Evolutionary conservation across 192 early-diverging fungal species (phyloP).

Genomic region (Backusella circina): DNA sequence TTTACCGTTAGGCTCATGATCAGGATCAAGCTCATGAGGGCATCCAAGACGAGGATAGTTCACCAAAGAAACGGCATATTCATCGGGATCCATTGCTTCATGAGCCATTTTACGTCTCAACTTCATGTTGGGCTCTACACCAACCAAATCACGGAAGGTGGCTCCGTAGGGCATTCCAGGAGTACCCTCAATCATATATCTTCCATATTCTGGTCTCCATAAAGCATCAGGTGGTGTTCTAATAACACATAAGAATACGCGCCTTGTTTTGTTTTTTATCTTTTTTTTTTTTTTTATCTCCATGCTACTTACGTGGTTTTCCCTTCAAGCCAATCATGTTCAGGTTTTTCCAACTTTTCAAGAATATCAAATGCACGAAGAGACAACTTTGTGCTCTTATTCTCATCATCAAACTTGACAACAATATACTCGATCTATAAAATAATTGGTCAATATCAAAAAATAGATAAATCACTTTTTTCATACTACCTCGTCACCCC

Average conservation of each 20-base stretch:
- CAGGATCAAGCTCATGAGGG: constrained; percentile 66
- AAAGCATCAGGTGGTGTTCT: constrained; percentile 48
- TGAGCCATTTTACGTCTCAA: constrained; percentile 67
- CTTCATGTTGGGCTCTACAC: constrained; percentile 89
- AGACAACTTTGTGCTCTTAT: constrained; percentile 67
- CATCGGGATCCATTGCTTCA: constrained; percentile 60
- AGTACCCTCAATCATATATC: constrained; percentile 97
- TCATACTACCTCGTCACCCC: constrained; percentile 90
- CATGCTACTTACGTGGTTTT: constrained; percentile 21
- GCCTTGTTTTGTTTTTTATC: background rate
- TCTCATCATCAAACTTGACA: constrained; percentile 71
- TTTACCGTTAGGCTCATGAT: constrained; percentile 60
- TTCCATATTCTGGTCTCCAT: constrained; percentile 96
- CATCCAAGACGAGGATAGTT: constrained; percentile 91
- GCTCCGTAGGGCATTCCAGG: constrained; percentile 90
- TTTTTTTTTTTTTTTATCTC: background rate
- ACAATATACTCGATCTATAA: constrained; percentile 91
- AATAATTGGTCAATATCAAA: background rate
- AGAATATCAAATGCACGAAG: constrained; percentile 82
- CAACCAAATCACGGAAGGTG: constrained; percentile 71
- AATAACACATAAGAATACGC: constrained; percentile 10
- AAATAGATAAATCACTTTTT: background rate
- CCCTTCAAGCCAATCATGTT: constrained; percentile 53
- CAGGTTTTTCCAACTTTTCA: constrained; percentile 63
- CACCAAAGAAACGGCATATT: constrained; percentile 77